Evolutionary conservation across 192 early-diverging fungal species (phyloP).

Genomic region (Pilaira anomala): DNA sequence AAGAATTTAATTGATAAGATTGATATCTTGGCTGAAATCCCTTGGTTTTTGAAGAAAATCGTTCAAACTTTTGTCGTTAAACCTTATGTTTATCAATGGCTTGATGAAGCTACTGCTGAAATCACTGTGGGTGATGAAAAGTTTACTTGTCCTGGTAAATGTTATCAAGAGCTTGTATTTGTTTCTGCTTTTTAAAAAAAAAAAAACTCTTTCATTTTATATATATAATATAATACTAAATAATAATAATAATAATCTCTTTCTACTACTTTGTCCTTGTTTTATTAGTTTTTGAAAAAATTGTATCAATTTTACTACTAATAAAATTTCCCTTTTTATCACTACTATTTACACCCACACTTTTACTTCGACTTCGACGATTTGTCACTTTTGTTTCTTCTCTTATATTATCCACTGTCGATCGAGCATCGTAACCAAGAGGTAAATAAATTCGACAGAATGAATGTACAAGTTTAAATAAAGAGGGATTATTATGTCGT

Average conservation of each 20-base stretch:
- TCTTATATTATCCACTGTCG: too few species aligned
- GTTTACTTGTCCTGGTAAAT: slow-evolving; percentile 58
- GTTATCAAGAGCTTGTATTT: slow-evolving; percentile 83
- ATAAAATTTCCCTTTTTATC: too few species aligned
- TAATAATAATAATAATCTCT: too few species aligned
- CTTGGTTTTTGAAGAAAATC: slow-evolving; percentile 81
- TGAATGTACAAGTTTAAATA: neutral
- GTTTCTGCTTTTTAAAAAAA: slow-evolving; percentile 42
- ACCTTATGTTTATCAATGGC: slow-evolving; percentile 93
- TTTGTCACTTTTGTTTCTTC: too few species aligned
- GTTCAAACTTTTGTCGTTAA: slow-evolving; percentile 91
- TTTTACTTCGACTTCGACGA: too few species aligned
- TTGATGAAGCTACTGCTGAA: slow-evolving; percentile 67
- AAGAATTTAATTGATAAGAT: slow-evolving; percentile 73
- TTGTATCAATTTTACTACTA: too few species aligned
- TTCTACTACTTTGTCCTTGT: too few species aligned
- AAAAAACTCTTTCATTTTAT: neutral
- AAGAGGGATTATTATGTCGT: neutral
- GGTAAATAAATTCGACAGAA: slow-evolving; percentile 12
- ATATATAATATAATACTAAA: neutral
- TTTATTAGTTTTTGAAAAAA: too few species aligned
- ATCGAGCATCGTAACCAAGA: neutral
- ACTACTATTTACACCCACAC: too few species aligned
- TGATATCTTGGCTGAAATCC: slow-evolving; percentile 85
- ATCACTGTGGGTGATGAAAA: slow-evolving; percentile 69